These are phyloP conservation scores for Hibiscus tridactylites DNA, from an alignment of 345 rosid genomes.

Conservation along the genomic window DNA sequence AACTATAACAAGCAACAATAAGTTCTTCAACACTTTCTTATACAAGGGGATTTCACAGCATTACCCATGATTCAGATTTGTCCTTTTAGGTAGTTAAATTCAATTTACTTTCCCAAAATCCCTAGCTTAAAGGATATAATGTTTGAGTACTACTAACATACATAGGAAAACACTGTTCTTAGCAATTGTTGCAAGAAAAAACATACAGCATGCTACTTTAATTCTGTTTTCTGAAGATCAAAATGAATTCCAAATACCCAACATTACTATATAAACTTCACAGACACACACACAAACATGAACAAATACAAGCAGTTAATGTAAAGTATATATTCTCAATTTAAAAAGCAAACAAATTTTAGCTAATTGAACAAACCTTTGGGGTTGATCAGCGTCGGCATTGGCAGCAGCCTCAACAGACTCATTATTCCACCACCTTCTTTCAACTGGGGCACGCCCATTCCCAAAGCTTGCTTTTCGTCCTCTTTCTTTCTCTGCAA, in stretches of 20 bases:
- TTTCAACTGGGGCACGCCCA: slow-evolving; percentile 30
- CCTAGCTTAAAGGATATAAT: no score
- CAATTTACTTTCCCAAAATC: not conserved
- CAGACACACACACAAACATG: not conserved
- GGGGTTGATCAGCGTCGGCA: slow-evolving; percentile 6
- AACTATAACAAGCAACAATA: not conserved
- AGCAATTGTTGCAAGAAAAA: not conserved
- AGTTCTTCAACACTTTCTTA: not conserved
- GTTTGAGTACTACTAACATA: no score
- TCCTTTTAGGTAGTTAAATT: not conserved
- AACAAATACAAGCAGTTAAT: slow-evolving; percentile 9
- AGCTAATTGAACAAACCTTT: slow-evolving; percentile 22
- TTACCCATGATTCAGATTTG: not conserved
- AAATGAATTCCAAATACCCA: not conserved
- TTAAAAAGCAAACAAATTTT: slow-evolving; percentile 16
- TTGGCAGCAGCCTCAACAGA: slow-evolving; percentile 3
- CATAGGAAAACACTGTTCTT: not conserved
- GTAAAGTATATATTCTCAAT: not conserved
- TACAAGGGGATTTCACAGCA: not conserved
- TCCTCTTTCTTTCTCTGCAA: slow-evolving; percentile 34
- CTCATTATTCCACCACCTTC: slow-evolving; percentile 55
- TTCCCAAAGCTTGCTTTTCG: slow-evolving; percentile 38
- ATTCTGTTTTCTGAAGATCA: not conserved
- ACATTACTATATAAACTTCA: not conserved
- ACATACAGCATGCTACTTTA: not conserved